Conservation (phyloP, 148 eudicot species). For the Tetragonia tetragonoides region DNA sequence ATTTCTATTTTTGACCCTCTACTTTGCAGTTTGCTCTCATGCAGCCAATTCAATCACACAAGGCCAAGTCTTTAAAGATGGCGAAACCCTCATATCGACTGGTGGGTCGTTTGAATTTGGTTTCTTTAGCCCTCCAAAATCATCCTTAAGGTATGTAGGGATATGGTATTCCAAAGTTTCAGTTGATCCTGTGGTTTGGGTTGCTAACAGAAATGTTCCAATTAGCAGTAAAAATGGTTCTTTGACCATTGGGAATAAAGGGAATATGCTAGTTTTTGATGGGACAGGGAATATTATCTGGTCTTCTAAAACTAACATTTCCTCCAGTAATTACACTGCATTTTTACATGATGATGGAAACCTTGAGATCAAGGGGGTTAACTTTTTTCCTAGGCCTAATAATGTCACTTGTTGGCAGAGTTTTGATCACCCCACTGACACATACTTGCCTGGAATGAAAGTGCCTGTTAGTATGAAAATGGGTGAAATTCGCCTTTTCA, state of each 20-base stretch:
- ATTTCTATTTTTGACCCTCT: slow-evolving; percentile 5
- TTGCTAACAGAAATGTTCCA: slow-evolving; percentile 64
- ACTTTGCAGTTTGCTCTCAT: slow-evolving; percentile 4
- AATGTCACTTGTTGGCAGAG: slow-evolving; percentile 49
- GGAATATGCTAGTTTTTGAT: slow-evolving; percentile 40
- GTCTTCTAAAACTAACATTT: slow-evolving; percentile 30
- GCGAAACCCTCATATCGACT: slow-evolving; percentile 45
- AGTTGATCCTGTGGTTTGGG: slow-evolving; percentile 50
- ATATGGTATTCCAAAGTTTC: slow-evolving; percentile 47
- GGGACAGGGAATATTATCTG: slow-evolving; percentile 31
- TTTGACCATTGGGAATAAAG: slow-evolving; percentile 32
- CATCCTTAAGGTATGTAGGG: slow-evolving; percentile 59
- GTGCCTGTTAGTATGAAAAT: slow-evolving; percentile 10
- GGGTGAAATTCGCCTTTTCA: slow-evolving; percentile 26
- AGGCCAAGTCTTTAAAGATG: slow-evolving; percentile 38
- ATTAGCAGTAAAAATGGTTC: slow-evolving; percentile 32
- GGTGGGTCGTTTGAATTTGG: slow-evolving; percentile 48
- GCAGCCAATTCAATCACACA: slow-evolving; percentile 30
- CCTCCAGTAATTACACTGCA: slow-evolving; percentile 26
- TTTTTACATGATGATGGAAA: slow-evolving; percentile 42
- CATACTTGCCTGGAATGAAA: slow-evolving; percentile 53
- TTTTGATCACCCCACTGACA: slow-evolving; percentile 58
- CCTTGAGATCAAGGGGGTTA: slow-evolving; percentile 21
- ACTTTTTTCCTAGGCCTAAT: slow-evolving; percentile 10
- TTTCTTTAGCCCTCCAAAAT: slow-evolving; percentile 61